Conservation (phyloP, 345 rosid genomes). For the Euclidium syriacum region DNA sequence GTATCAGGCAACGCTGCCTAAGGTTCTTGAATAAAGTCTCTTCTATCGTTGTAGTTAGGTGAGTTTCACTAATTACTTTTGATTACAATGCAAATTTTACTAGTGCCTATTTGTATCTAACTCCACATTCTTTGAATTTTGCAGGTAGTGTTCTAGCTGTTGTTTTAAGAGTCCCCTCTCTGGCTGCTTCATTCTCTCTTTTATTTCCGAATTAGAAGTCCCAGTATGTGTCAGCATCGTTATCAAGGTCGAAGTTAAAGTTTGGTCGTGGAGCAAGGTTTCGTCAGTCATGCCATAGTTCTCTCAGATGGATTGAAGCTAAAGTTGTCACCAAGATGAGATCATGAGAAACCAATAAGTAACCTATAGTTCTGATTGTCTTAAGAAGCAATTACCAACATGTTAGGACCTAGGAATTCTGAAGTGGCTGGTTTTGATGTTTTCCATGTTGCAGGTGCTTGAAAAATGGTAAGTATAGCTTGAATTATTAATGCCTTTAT, state of each 20-base stretch:
- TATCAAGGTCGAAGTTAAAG: constrained; percentile 4
- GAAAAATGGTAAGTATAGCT: constrained; percentile 28
- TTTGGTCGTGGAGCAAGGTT: constrained; percentile 27
- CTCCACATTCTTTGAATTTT: not conserved
- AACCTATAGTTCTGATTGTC: constrained; percentile 42
- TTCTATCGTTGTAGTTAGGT: constrained; percentile 35
- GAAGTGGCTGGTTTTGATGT: constrained; percentile 25
- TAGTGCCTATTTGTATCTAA: not conserved
- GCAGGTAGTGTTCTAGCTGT: constrained; percentile 68
- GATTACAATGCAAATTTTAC: not conserved
- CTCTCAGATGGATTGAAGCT: constrained; percentile 12
- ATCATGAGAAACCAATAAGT: constrained; percentile 38
- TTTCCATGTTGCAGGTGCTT: constrained; percentile 27
- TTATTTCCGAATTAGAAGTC: constrained; percentile 31
- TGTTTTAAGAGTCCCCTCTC: constrained; percentile 36
- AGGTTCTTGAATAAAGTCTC: constrained; percentile 37
- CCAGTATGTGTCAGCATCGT: constrained; percentile 14
- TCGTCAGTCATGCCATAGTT: not conserved
- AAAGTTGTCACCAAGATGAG: constrained; percentile 38
- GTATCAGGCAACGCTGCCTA: constrained; percentile 60
- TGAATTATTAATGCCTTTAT: constrained; percentile 3
- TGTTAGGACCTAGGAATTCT: constrained; percentile 40
- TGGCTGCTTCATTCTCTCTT: constrained; percentile 35
- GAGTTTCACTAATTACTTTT: constrained; percentile 7
- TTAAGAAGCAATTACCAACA: constrained; percentile 15